Evolutionary conservation across 2,329 filamentous ascomycete species (phyloP).

Genomic region (Colletotrichum sp.): DNA sequence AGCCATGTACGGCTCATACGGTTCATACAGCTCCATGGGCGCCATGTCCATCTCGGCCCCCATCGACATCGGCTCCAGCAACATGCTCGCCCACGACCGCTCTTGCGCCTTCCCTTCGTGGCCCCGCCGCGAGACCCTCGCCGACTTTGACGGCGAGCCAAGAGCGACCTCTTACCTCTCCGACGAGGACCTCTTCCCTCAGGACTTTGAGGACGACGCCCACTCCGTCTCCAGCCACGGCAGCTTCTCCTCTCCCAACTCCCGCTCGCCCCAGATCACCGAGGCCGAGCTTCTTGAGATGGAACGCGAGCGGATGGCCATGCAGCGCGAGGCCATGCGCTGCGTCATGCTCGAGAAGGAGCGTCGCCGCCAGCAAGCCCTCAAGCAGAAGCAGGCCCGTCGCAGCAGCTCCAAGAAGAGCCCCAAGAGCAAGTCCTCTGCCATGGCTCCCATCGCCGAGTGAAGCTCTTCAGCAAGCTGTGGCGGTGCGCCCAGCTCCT

Average conservation of each 20-base stretch:
- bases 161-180: slow-evolving; percentile 63
- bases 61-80: slow-evolving; percentile 51
- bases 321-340: slow-evolving; percentile 59
- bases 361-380: slow-evolving; percentile 47
- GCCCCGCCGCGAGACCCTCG: slow-evolving; percentile 60
- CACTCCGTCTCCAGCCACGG: slow-evolving; percentile 49
- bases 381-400: slow-evolving; percentile 38
- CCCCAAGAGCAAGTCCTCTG: slow-evolving; percentile 50
- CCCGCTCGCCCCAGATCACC: slow-evolving; percentile 40
- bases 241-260: slow-evolving; percentile 50
- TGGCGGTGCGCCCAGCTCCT: not conserved
- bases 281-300: slow-evolving; percentile 55
- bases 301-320: slow-evolving; percentile 54
- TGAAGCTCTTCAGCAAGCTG: slow-evolving; percentile 2
- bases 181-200: slow-evolving; percentile 67
- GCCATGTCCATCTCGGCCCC: slow-evolving; percentile 40
- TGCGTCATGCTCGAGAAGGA: slow-evolving; percentile 61
- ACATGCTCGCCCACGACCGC: slow-evolving; percentile 45
- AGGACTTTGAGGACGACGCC: slow-evolving; percentile 56
- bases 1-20: slow-evolving; percentile 56
- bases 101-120: slow-evolving; percentile 64
- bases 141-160: slow-evolving; percentile 41
- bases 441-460: slow-evolving; percentile 63
- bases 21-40: slow-evolving; percentile 56
- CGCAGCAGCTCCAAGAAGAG: slow-evolving; percentile 53